Base-by-base conservation (phyloP, 1,139 yeast genomes). In the Nadsonia commutata region DNA sequence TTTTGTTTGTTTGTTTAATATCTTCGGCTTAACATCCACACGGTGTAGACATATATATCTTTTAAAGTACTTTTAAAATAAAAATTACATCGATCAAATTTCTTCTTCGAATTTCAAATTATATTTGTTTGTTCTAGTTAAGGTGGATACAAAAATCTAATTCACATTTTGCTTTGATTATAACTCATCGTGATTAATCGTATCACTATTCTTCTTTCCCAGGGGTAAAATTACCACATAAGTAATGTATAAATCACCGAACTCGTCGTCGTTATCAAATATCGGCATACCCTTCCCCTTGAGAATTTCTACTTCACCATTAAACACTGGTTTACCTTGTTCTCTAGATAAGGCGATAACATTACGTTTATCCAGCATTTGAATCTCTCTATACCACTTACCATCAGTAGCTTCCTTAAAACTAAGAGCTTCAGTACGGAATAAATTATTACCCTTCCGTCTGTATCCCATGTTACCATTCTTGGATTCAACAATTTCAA, bases 261-360 rank as follows among this genome's bases (percentile, higher is more conserved):
- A 73, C 38, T 49, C 49, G 48, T 70, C 78, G 47, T 74, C 77
- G 18, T 66, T 69, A 38, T 68, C 70, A 13, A 54, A 50, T 13
- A 68, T 51, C 1, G 97, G 97, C 96, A 90, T 85, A 31, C 98
- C 98, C 55, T 73, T 78, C 13, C 82, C 86, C 49, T 67, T 64
- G 31, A 88, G 51, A 3, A 69, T 59, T 58, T 90, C 95, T 9
- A 82, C 66, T 52, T 84, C 82, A 2, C 93, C 93, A 55, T 78
- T 67, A 40, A 65, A 51, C 1, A 82, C 76, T 13, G 69, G 56
- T 39, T 62, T 63, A 18, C 88, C 86, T 3, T 54, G 49, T 0
- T 55, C 56, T 49, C 94, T 70, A 23, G 63, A 49, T 19, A 88
- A 46, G 1, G 56, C 62, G 18, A 85, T 54, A 9, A 57, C 64